phyloP scores from a whole-genome alignment of 371 early-diverging fungal species.

The Syncephalastrum racemosum region DNA sequence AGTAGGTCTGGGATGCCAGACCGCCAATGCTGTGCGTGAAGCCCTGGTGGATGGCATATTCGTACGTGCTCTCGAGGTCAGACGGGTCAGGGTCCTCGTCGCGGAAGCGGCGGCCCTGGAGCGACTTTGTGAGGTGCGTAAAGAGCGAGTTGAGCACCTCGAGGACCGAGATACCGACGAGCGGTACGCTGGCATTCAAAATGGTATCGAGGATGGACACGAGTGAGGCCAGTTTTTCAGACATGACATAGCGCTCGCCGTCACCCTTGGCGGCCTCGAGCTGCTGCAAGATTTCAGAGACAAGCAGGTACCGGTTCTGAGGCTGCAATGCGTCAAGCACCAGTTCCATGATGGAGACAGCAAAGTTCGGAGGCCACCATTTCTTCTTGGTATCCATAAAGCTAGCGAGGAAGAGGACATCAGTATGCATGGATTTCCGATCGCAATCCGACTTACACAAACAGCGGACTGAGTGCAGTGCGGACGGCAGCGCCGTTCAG shows the following conservation, averaged over 20 bases:
- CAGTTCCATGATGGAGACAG: slow-evolving; percentile 54
- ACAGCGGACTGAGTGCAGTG: slow-evolving; percentile 15
- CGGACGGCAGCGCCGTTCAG: slow-evolving; percentile 46
- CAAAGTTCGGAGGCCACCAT: slow-evolving; percentile 61
- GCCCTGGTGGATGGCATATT: slow-evolving; percentile 47
- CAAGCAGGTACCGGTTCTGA: slow-evolving; percentile 68
- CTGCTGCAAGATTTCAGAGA: slow-evolving; percentile 62
- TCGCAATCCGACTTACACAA: slow-evolving; percentile 8
- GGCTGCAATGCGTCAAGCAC: slow-evolving; percentile 57
- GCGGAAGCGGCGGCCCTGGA: slow-evolving; percentile 24
- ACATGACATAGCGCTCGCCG: slow-evolving; percentile 18
- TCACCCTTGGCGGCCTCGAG: slow-evolving; percentile 41
- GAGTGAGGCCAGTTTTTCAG: slow-evolving; percentile 55
- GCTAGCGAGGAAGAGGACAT: too few relatives aligned
- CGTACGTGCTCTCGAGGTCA: slow-evolving; percentile 25
- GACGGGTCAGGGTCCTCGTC: slow-evolving; percentile 14
- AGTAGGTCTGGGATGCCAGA: slow-evolving; percentile 77
- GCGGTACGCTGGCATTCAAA: slow-evolving; percentile 51
- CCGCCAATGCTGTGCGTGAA: slow-evolving; percentile 65
- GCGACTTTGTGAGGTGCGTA: slow-evolving; percentile 52
- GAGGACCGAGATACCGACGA: slow-evolving; percentile 79
- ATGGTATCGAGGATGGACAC: slow-evolving; percentile 57
- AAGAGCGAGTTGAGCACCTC: slow-evolving; percentile 82
- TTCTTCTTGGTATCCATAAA: slow-evolving; percentile 56
- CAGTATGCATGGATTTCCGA: too few relatives aligned